Conservation (phyloP, 257 asterid genomes). For the Osmanthus fragrans region DNA sequence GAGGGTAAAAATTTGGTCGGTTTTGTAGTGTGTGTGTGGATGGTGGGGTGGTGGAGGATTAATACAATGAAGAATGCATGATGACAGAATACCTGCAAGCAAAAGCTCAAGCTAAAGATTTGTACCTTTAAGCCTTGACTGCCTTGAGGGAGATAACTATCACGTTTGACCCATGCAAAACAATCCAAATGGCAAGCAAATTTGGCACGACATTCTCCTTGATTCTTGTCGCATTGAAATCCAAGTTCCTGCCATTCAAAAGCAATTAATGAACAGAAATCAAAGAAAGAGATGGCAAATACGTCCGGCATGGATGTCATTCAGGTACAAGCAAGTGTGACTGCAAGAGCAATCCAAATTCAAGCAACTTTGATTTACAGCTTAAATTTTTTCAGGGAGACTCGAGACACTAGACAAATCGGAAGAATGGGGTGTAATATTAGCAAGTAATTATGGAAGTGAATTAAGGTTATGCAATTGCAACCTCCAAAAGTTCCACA, state of each 20-base stretch:
- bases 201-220: slow-evolving; percentile 98
- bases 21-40: not conserved
- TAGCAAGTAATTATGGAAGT: slow-evolving; percentile 15
- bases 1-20: not conserved
- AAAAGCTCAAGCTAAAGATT: slow-evolving; percentile 21
- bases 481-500: not conserved
- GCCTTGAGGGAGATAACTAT: slow-evolving; percentile 99
- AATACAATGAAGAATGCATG: not conserved
- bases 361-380: not conserved
- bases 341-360: slow-evolving; percentile 6
- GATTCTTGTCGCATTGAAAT: slow-evolving; percentile 80
- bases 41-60: not conserved
- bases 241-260: slow-evolving; percentile 82
- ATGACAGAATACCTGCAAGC: slow-evolving; percentile 16
- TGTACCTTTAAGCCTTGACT: slow-evolving; percentile 96
- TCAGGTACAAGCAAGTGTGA: slow-evolving; percentile 4
- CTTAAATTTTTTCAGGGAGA: slow-evolving; percentile 13
- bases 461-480: not conserved
- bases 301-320: slow-evolving; percentile 1
- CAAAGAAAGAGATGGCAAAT: slow-evolving; percentile 4
- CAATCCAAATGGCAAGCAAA: slow-evolving; percentile 98
- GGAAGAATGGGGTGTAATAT: not conserved
- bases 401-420: not conserved
- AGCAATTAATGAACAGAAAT: slow-evolving; percentile 16
- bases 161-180: slow-evolving; percentile 99